Conservation (phyloP, 2,329 filamentous ascomycete genomes). For the Calonectria ilicicola region DNA sequence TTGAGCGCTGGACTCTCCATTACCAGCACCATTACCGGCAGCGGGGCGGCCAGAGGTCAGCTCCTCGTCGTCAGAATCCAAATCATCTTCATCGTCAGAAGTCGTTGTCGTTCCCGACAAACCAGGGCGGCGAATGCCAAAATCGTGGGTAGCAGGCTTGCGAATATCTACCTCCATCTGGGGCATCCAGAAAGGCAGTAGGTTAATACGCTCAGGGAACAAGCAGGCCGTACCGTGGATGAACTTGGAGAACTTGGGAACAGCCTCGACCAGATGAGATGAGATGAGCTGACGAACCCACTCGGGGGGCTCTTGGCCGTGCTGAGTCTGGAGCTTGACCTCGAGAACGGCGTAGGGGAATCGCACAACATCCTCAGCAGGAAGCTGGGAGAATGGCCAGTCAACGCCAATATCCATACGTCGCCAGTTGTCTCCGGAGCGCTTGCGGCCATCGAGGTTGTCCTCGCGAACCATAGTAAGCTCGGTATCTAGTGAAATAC, state of each 20-base stretch:
- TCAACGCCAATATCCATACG: conserved; percentile 98
- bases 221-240: conserved; percentile 93
- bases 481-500: conserved; percentile 96
- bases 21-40: conserved; percentile 32
- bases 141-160: conserved; percentile 88
- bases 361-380: conserved; percentile 84
- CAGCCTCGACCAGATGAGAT: conserved; percentile 96
- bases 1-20: conserved; percentile 53
- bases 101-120: conserved; percentile 82
- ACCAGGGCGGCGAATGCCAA: conserved; percentile 87
- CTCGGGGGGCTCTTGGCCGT: conserved; percentile 92
- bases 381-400: conserved; percentile 91
- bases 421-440: conserved; percentile 91
- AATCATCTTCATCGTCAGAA: conserved; percentile 80
- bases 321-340: conserved; percentile 97
- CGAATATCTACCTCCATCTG: conserved; percentile 99
- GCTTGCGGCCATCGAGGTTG: conserved; percentile 83
- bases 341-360: conserved; percentile 98
- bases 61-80: conserved; percentile 75
- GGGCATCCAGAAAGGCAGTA: conserved; percentile 96
- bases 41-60: conserved; percentile 27
- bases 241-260: conserved; percentile 99
- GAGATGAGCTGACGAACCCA: conserved; percentile 96
- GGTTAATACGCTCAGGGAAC: conserved; percentile 87
- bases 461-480: conserved; percentile 96